phyloP scores from a whole-genome alignment of 345 rosid species.

The Bruguiera sexangula region DNA sequence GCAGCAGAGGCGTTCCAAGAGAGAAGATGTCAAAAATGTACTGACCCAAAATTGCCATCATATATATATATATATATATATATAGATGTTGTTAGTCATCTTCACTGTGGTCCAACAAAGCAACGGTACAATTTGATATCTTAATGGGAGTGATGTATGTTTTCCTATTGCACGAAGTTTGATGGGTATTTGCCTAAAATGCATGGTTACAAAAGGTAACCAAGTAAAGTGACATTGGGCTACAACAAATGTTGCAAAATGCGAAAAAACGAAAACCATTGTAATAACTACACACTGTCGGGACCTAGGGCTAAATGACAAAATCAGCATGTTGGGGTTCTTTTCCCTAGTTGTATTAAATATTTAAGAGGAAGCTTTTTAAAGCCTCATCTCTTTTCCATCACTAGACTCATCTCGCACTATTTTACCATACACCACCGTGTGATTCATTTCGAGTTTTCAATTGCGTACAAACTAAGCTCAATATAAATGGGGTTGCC shows the following conservation, averaged over 20 bases:
- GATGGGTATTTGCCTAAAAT: constrained; percentile 7
- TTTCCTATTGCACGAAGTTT: background rate
- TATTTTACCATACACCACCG: too few species aligned
- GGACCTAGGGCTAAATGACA: constrained; percentile 9
- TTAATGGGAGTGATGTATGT: background rate
- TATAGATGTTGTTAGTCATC: background rate
- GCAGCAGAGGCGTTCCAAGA: background rate
- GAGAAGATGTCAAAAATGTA: background rate
- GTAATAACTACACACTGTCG: constrained; percentile 29
- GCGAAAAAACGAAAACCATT: background rate
- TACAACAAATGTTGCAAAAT: constrained; percentile 12
- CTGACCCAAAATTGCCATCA: background rate
- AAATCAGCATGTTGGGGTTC: background rate
- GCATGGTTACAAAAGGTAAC: constrained; percentile 22
- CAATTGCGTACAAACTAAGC: too few species aligned
- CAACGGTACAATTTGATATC: background rate
- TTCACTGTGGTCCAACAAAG: background rate
- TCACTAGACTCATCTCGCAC: too few species aligned
- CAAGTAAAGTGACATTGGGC: constrained; percentile 13
- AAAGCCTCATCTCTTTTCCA: too few species aligned
- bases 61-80: too few species aligned
- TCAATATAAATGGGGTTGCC: too few species aligned
- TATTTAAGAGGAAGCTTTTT: background rate
- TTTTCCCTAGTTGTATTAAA: background rate
- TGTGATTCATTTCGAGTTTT: too few species aligned